Conservation (phyloP, 768 basidiomycete genomes). For the Serpula lacrymans region DNA sequence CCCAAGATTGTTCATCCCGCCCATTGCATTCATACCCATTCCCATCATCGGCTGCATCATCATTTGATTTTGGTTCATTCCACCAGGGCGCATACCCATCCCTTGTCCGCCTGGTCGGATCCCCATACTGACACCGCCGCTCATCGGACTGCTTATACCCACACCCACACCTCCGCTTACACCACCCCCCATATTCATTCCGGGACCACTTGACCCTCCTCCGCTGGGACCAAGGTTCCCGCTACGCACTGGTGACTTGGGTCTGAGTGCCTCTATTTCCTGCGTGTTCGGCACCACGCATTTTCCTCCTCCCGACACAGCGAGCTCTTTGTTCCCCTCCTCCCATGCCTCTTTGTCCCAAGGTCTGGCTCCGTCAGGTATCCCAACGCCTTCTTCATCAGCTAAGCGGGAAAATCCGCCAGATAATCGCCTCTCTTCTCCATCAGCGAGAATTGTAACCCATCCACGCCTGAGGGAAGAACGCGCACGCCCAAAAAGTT, state of each 20-base stretch:
- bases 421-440: constrained; percentile 53
- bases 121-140: constrained; percentile 3
- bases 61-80: constrained; percentile 21
- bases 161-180: constrained; percentile 11
- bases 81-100: constrained; percentile 12
- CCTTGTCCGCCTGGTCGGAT: constrained; percentile 4
- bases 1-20: constrained; percentile 24
- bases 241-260: constrained; percentile 73
- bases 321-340: constrained; percentile 49
- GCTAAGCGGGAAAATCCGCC: constrained; percentile 20
- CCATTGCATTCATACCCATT: constrained; percentile 34
- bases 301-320: constrained; percentile 44
- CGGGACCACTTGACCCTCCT: constrained; percentile 19
- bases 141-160: constrained; percentile 14
- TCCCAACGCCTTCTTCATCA: constrained; percentile 24
- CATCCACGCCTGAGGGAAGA: constrained; percentile 81
- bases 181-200: constrained; percentile 19
- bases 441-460: constrained; percentile 79
- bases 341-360: constrained; percentile 72
- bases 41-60: constrained; percentile 41
- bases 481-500: constrained; percentile 75
- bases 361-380: constrained; percentile 27
- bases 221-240: constrained; percentile 24
- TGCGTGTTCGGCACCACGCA: constrained; percentile 66
- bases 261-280: constrained; percentile 82